Percentiles rank a stretch among this genome's conserved stretches.
phyloP scores from a whole-genome alignment of 2,329 filamentous ascomycete species.

The Magnaporthiopsis rhizophila region DNA sequence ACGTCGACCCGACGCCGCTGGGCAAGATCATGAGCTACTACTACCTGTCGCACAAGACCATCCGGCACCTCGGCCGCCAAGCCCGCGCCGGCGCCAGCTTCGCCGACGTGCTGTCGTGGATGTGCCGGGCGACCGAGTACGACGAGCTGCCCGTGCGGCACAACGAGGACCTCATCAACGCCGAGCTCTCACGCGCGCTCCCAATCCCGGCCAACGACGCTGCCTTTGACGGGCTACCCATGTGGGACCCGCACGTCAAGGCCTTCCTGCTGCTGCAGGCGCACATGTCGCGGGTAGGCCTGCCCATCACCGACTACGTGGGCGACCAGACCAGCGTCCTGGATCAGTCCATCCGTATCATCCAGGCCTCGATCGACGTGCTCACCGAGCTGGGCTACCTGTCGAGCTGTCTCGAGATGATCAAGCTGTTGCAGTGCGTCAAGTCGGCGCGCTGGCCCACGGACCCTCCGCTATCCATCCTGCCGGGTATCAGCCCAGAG shows the following conservation, averaged over 20 bases:
- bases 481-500: constrained; percentile 40
- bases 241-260: constrained; percentile 99
- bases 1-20: constrained; percentile 81
- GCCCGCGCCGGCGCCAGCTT: constrained; percentile 51
- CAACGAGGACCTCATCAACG: constrained; percentile 97
- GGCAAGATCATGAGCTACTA: constrained; percentile 99
- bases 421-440: constrained; percentile 79
- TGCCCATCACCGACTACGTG: constrained; percentile 95
- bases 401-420: constrained; percentile 72
- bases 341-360: constrained; percentile 93
- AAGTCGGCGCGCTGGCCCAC: constrained; percentile 89
- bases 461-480: constrained; percentile 69
- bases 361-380: constrained; percentile 91
- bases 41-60: constrained; percentile 91
- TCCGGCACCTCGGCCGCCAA: constrained; percentile 72
- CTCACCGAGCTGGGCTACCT: constrained; percentile 81
- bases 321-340: constrained; percentile 86
- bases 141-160: constrained; percentile 96
- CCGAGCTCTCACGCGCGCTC: constrained; percentile 74
- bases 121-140: constrained; percentile 89
- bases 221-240: constrained; percentile 61
- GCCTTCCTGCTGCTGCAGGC: constrained; percentile 89
- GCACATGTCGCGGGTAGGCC: constrained; percentile 84
- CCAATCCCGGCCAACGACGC: constrained; percentile 42
- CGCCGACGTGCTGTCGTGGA: constrained; percentile 79